Conservation (phyloP, 768 basidiomycete species). For the Phlebiopsis gigantea region DNA sequence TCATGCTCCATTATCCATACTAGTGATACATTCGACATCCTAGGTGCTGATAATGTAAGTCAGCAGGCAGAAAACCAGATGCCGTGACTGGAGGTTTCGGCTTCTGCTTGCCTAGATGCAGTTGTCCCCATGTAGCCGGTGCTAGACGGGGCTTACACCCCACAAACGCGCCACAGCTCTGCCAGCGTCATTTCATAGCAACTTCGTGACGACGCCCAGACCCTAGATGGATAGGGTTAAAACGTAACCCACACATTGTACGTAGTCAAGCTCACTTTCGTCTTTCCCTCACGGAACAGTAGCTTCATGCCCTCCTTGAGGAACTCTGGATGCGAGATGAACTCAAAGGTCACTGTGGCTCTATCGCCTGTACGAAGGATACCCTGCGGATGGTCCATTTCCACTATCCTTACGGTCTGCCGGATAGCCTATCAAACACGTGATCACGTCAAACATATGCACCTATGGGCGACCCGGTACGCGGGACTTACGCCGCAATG, state of each 20-base stretch:
- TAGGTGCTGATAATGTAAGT: not conserved
- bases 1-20: not conserved
- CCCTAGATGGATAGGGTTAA: conserved; percentile 40
- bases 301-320: conserved; percentile 92
- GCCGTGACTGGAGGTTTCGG: not conserved
- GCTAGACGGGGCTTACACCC: too few relatives aligned
- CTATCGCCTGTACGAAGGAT: conserved; percentile 92
- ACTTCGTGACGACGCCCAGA: conserved; percentile 67
- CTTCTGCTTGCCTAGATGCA: not conserved
- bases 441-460: not conserved
- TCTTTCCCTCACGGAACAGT: conserved; percentile 92
- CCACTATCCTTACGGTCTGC: conserved; percentile 88
- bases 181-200: conserved; percentile 37
- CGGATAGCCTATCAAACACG: conserved; percentile 60
- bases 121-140: not conserved
- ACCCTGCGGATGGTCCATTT: conserved; percentile 85
- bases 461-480: not conserved
- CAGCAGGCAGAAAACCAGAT: not conserved
- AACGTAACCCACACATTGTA: not conserved
- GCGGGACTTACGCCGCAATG: conserved; percentile 70
- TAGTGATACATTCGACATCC: not conserved
- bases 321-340: conserved; percentile 88
- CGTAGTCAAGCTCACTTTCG: conserved; percentile 57
- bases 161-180: not conserved
- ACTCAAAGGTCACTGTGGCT: conserved; percentile 91